Evolutionary conservation across 768 basidiomycete species (phyloP), one percentile per base, ranked within the genome.

Genomic region (Boletus sensibilis): DNA sequence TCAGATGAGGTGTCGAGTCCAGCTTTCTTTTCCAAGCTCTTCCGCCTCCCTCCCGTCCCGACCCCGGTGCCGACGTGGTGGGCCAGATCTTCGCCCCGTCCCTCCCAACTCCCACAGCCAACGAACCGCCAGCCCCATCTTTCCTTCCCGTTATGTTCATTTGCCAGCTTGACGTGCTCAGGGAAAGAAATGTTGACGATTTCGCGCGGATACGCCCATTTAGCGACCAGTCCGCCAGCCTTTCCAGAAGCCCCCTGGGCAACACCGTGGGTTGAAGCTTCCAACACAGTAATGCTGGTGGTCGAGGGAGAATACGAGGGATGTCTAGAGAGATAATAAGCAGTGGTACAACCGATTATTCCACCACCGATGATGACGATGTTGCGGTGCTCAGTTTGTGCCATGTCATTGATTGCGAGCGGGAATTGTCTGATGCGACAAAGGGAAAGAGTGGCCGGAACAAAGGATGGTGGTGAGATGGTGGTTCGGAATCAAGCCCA

Each of bases 121-220:
- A 93, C 85, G 63, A 79, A 83, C 44, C 93, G 75, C 82, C 89
- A 94, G 0, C 92, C 92, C 92, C 91, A 94, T n/a, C 84, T 74
- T 29, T 82, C 78, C 31, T 76, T 70, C 3, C 92, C 93, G 54
- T 79, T 78, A 70, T 88, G 85, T 62, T 87, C 76, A 48, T 82
- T 68, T 4, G 92, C 90, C 10, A 96, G 79, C 37, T 78, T 79
- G 59, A 85, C 79, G 69, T 94, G 93, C 65, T 94, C 85, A 13
- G 77, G 53, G 42, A 74, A 72, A 1, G 90, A 91, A 16, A 93
- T 75, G 50, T 80, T 72, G 9, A 87, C 86, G 31, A 94, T 75
- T 59, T 85, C 82, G 48, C 80, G 81, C 0, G 86, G 86, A 64
- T 87, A 87, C 48, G 92, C 94, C 92, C 93, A 87, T 72, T 86